Percentiles rank a stretch among this genome's conserved stretches.
These are phyloP conservation scores for Heteromeles arbutifolia DNA, from an alignment of 306 rosid species.

Conservation along the genomic window DNA sequence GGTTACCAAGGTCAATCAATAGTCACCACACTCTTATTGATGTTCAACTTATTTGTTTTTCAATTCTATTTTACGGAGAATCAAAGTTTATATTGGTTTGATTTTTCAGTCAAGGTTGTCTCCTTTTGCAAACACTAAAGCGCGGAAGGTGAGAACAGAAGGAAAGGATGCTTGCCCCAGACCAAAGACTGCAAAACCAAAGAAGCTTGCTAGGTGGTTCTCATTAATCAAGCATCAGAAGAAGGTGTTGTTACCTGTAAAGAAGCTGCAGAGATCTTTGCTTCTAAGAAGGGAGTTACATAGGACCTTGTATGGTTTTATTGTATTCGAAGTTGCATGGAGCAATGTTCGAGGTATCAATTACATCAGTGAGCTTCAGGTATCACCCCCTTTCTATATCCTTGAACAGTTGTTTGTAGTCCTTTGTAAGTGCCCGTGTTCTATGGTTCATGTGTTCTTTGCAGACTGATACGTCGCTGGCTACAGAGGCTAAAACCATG, in stretches of 20 bases:
- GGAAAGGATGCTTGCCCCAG: constrained; percentile 40
- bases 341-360: constrained; percentile 73
- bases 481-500: constrained; percentile 73
- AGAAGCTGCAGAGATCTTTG: constrained; percentile 58
- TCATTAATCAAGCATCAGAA: constrained; percentile 58
- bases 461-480: constrained; percentile 90
- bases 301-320: constrained; percentile 78
- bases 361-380: constrained; percentile 97
- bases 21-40: not conserved
- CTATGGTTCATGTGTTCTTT: constrained; percentile 17
- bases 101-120: constrained; percentile 81
- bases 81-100: not conserved
- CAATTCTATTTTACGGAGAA: not conserved
- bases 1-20: constrained; percentile 76
- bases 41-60: not conserved
- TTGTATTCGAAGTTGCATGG: constrained; percentile 87
- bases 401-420: constrained; percentile 10
- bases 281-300: constrained; percentile 64
- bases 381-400: constrained; percentile 19
- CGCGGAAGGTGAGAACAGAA: constrained; percentile 41
- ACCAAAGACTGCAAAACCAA: constrained; percentile 34
- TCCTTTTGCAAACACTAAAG: constrained; percentile 80
- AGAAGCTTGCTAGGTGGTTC: constrained; percentile 53
- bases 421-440: constrained; percentile 12
- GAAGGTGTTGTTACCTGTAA: constrained; percentile 76